A percentile compares a stretch with the other conserved stretches of the same genome.
phyloP scores from a whole-genome alignment of 192 early-diverging fungal species.

The Phlyctochytrium planicorne region DNA sequence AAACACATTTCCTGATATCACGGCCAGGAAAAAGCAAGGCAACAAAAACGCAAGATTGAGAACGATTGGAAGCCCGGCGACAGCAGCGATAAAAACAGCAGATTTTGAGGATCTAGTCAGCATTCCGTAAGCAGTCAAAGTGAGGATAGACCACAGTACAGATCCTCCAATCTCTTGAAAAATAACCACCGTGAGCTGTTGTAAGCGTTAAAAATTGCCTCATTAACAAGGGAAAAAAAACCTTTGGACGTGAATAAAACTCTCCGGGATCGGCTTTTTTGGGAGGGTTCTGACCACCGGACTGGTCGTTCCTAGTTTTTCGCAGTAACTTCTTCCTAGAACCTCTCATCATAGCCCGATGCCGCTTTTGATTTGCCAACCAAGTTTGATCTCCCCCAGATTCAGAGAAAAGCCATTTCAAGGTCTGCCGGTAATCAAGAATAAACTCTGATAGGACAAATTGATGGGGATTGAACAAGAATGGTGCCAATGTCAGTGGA shows the following conservation, averaged over 20 bases:
- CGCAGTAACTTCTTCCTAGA: not conserved
- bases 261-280: too few species aligned
- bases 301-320: too few species aligned
- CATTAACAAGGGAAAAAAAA: too few species aligned
- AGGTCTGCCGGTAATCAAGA: constrained; percentile 75
- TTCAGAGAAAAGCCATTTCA: constrained; percentile 62
- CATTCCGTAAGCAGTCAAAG: not conserved
- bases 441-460: constrained; percentile 78
- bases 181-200: not conserved
- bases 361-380: not conserved
- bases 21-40: not conserved
- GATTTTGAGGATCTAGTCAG: not conserved
- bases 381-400: not conserved
- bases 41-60: not conserved
- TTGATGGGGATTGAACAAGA: constrained; percentile 87
- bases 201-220: too few species aligned
- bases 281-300: too few species aligned
- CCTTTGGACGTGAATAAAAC: too few species aligned
- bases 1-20: not conserved
- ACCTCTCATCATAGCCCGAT: not conserved
- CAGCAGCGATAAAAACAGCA: not conserved
- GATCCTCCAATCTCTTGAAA: not conserved
- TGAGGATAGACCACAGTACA: not conserved
- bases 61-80: not conserved
- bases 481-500: constrained; percentile 75